Evolutionary conservation across 768 basidiomycete genomes (phyloP).

Genomic region (Trametes gibbosa): DNA sequence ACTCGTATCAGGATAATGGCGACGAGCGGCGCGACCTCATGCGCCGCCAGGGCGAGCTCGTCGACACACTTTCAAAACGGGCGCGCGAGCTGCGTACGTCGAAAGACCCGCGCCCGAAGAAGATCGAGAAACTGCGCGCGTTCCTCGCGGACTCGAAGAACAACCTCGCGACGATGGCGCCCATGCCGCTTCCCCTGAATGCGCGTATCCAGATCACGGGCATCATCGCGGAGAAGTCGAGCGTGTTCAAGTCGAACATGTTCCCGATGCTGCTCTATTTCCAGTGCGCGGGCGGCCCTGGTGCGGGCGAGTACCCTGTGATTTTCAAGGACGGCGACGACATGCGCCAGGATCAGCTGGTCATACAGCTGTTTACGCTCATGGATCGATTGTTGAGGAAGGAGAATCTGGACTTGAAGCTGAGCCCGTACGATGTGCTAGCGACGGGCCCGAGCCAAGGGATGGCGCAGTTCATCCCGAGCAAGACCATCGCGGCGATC

Average conservation of each 20-base stretch:
- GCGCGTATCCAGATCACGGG: constrained; percentile 83
- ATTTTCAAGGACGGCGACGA: constrained; percentile 99
- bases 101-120: constrained; percentile 93
- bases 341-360: constrained; percentile 96
- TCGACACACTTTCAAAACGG: constrained; percentile 80
- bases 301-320: constrained; percentile 83
- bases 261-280: constrained; percentile 91
- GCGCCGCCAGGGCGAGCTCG: constrained; percentile 85
- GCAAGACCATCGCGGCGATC: constrained; percentile 93
- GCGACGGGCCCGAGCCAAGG: constrained; percentile 92
- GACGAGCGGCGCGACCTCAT: constrained; percentile 83
- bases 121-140: constrained; percentile 92
- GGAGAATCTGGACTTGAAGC: constrained; percentile 90
- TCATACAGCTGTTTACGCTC: constrained; percentile 96
- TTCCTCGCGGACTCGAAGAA: constrained; percentile 85
- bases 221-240: constrained; percentile 87
- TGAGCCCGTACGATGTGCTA: constrained; percentile 89
- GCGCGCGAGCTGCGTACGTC: constrained; percentile 85
- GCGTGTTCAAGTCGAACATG: constrained; percentile 96
- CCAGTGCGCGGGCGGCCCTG: constrained; percentile 80
- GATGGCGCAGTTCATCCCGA: constrained; percentile 94
- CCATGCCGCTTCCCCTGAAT: constrained; percentile 87
- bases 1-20: constrained; percentile 63
- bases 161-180: constrained; percentile 71
- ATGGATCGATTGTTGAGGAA: constrained; percentile 94